A percentile compares a stretch with the other conserved stretches of the same genome.
Evolutionary conservation across 2,329 filamentous ascomycete species (phyloP).

Genomic region (Plectosphaerella cucumerina): DNA sequence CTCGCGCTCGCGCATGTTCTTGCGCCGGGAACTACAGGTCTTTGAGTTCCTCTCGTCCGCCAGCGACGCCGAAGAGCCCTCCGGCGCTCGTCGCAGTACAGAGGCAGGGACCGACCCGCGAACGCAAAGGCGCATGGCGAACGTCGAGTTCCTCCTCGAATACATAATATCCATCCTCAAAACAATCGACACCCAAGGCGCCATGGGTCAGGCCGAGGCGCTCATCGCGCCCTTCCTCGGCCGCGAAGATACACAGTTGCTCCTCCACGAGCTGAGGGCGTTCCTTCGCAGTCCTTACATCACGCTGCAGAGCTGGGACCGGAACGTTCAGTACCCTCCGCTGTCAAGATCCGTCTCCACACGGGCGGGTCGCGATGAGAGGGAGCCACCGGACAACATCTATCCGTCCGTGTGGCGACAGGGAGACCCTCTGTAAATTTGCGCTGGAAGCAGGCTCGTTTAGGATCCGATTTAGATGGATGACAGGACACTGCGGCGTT

Average conservation of each 20-base stretch:
- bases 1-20: constrained; percentile 73
- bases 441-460: no score
- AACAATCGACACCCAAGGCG: constrained; percentile 76
- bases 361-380: neutral
- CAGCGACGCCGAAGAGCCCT: neutral
- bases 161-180: constrained; percentile 82
- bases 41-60: constrained; percentile 64
- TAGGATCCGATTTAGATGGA: no score
- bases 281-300: constrained; percentile 80
- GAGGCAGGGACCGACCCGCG: constrained; percentile 4
- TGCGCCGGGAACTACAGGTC: constrained; percentile 78
- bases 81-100: neutral
- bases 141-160: constrained; percentile 80
- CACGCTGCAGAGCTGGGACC: constrained; percentile 74
- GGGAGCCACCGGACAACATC: neutral
- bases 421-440: constrained; percentile 3
- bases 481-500: no score
- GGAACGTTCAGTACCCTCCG: constrained; percentile 64
- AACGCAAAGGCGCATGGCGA: constrained; percentile 44
- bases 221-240: constrained; percentile 77
- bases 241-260: constrained; percentile 64
- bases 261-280: constrained; percentile 78
- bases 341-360: constrained; percentile 5
- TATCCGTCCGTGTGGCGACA: constrained; percentile 13
- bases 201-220: constrained; percentile 72